These are phyloP conservation scores for Scutellaria galericulata DNA, from an alignment of 257 asterid species.

Conservation along the genomic window DNA sequence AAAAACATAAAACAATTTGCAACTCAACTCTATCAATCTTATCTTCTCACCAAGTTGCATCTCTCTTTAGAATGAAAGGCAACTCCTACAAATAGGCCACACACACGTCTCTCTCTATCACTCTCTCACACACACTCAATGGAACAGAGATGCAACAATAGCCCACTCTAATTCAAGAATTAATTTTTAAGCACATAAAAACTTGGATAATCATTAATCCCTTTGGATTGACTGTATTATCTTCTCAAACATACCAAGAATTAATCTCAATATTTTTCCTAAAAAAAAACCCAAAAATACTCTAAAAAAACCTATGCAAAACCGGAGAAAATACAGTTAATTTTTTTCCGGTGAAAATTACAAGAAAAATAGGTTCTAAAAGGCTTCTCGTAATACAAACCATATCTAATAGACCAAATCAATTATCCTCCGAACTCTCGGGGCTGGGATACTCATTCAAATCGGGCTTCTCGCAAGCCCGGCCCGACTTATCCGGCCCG, in stretches of 20 bases:
- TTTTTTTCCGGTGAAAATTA: constrained; percentile 29
- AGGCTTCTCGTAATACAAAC: constrained; percentile 16
- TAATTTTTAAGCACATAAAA: too few species aligned
- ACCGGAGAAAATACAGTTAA: constrained; percentile 36
- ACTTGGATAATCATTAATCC: too few species aligned
- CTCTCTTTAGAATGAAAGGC: too few species aligned
- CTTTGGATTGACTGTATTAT: constrained; percentile 47
- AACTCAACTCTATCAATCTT: too few species aligned
- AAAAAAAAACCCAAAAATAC: constrained; percentile 24
- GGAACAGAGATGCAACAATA: too few species aligned
- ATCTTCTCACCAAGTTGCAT: too few species aligned
- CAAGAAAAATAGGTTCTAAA: not conserved
- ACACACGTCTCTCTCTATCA: too few species aligned
- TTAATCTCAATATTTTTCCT: constrained; percentile 18
- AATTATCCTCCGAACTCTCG: constrained; percentile 62
- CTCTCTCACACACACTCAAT: too few species aligned
- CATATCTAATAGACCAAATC: constrained; percentile 14
- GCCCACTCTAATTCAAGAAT: too few species aligned
- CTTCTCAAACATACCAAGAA: not conserved
- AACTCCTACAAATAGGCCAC: too few species aligned
- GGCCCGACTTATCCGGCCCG: constrained; percentile 30
- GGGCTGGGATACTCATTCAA: constrained; percentile 88
- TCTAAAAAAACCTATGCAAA: constrained; percentile 23
- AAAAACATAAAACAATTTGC: too few species aligned
- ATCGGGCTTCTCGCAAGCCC: constrained; percentile 60